A percentile compares a stretch with the other conserved stretches of the same genome.
Conservation (phyloP, 768 basidiomycete species). For the Mycena maculata region DNA sequence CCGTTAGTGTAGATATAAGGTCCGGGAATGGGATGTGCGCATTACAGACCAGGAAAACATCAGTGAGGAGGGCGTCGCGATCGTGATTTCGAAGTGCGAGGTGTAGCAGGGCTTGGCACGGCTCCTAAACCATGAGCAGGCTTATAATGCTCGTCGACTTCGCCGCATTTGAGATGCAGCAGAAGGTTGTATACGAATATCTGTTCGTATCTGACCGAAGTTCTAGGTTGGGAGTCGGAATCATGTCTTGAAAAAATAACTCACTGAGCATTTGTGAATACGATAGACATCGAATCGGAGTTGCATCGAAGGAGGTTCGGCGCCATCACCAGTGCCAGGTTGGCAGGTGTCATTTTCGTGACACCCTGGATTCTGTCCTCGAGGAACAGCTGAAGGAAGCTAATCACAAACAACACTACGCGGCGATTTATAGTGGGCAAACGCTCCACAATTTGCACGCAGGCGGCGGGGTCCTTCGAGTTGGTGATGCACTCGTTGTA, state of each 20-base stretch:
- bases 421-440: slow-evolving; percentile 89
- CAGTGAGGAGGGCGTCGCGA: slow-evolving; percentile 56
- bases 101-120: slow-evolving; percentile 57
- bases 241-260: slow-evolving; percentile 46
- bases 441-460: slow-evolving; percentile 78
- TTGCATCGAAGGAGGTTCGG: slow-evolving; percentile 90
- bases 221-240: slow-evolving; percentile 15
- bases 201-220: slow-evolving; percentile 77
- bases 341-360: slow-evolving; percentile 93
- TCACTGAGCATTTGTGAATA: slow-evolving; percentile 92
- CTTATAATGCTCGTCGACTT: slow-evolving; percentile 80
- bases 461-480: slow-evolving; percentile 73
- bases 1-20: slow-evolving; percentile 6
- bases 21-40: slow-evolving; percentile 11
- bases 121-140: slow-evolving; percentile 86
- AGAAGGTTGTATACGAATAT: slow-evolving; percentile 89
- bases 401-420: slow-evolving; percentile 89
- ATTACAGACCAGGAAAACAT: not conserved
- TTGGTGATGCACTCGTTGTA: slow-evolving; percentile 90
- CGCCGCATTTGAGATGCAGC: slow-evolving; percentile 79
- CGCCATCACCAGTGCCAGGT: slow-evolving; percentile 91
- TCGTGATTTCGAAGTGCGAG: slow-evolving; percentile 67
- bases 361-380: slow-evolving; percentile 75
- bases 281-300: slow-evolving; percentile 88
- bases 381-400: slow-evolving; percentile 91